Conservation (phyloP, 129 eudicot species). For the Mikania micrantha region DNA sequence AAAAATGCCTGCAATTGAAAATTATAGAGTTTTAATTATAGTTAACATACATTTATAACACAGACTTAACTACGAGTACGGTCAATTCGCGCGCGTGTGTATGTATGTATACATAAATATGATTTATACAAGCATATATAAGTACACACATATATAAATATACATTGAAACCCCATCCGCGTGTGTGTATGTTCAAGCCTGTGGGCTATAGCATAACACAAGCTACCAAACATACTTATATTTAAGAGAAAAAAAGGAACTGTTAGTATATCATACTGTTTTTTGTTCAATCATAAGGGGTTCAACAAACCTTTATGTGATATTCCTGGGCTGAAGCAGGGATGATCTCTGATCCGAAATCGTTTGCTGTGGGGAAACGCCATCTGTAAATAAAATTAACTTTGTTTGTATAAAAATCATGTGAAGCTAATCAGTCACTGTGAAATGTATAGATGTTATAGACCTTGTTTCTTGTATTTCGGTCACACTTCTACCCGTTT, state of each 20-base stretch:
- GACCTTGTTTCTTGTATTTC: not conserved
- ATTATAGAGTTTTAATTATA: not conserved
- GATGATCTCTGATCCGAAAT: conserved; percentile 94
- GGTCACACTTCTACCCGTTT: too few species aligned
- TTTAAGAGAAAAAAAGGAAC: not conserved
- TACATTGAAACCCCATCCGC: not conserved
- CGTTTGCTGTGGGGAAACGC: conserved; percentile 98
- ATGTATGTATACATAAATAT: not conserved
- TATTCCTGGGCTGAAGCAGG: conserved; percentile 90
- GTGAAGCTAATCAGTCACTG: not conserved
- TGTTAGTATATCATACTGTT: not conserved
- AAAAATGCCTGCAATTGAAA: conserved; percentile 71
- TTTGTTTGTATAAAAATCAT: not conserved
- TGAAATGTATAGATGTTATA: not conserved
- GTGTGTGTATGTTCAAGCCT: too few species aligned
- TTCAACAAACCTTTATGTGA: conserved; percentile 45
- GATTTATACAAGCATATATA: too few species aligned
- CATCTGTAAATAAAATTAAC: conserved; percentile 41
- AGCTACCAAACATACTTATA: not conserved
- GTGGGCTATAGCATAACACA: too few species aligned
- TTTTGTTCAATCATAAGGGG: not conserved
- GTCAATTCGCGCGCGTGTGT: not conserved
- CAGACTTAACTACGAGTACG: too few species aligned
- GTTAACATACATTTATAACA: not conserved
- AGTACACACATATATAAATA: not conserved